Conservation (phyloP, 2,329 filamentous ascomycete genomes). For the Scortechinia acanthostroma region DNA sequence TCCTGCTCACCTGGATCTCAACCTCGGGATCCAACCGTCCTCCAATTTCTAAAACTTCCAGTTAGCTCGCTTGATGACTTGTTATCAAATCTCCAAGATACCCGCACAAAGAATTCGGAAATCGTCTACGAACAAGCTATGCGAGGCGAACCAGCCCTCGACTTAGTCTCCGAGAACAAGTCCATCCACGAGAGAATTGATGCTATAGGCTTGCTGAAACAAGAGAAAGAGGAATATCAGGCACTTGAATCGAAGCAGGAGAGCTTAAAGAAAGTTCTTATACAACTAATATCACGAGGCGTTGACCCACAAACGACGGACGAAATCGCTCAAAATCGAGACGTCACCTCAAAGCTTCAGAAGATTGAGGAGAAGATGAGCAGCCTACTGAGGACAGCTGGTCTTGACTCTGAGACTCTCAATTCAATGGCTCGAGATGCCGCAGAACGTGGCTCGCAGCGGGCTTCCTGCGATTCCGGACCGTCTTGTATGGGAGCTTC, state of each 20-base stretch:
- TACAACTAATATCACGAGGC: slow-evolving; percentile 21
- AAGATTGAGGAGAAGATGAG: not conserved
- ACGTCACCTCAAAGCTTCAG: not conserved
- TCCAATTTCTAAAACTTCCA: not conserved
- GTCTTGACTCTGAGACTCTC: not conserved
- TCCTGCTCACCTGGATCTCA: slow-evolving; percentile 20
- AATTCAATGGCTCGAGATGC: not conserved
- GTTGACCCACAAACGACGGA: slow-evolving; percentile 9
- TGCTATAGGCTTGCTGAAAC: slow-evolving; percentile 15
- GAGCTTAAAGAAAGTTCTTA: slow-evolving; percentile 21
- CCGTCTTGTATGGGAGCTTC: too few relatives aligned
- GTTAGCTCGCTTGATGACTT: not conserved
- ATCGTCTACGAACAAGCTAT: not conserved
- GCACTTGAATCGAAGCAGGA: slow-evolving; percentile 17
- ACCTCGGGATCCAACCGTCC: slow-evolving; percentile 15
- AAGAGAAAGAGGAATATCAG: slow-evolving; percentile 15
- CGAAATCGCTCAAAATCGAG: slow-evolving; percentile 24
- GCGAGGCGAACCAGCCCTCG: not conserved
- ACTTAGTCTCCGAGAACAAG: not conserved
- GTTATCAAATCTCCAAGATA: not conserved
- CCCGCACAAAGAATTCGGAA: not conserved
- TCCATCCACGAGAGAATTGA: slow-evolving; percentile 6
- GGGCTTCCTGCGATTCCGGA: not conserved
- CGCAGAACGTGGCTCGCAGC: not conserved
- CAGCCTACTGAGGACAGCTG: not conserved